Conservation (phyloP, 805 yeast species). For the Saccharomycopsis vini region DNA sequence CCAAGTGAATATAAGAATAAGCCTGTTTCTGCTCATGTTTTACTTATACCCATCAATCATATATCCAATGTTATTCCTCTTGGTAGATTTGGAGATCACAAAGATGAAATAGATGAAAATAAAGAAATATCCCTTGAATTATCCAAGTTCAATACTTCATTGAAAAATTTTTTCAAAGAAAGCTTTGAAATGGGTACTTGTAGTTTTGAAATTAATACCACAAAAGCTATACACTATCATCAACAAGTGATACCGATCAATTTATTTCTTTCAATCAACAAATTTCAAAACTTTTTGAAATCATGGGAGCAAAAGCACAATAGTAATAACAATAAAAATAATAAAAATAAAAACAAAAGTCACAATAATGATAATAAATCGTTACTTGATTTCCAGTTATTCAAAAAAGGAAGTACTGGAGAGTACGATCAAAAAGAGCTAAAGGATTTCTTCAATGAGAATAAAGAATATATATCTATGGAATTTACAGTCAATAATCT, state of each 20-base stretch:
- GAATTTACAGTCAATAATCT: conserved; percentile 7
- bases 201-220: conserved; percentile 61
- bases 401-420: conserved; percentile 14
- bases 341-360: conserved; percentile 28
- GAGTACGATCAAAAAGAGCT: conserved; percentile 20
- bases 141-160: conserved; percentile 25
- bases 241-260: conserved; percentile 64
- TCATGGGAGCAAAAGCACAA: conserved; percentile 26
- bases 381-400: conserved; percentile 1
- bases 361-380: conserved; percentile 34
- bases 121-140: conserved; percentile 21
- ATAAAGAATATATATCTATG: conserved; percentile 30
- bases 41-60: conserved; percentile 75
- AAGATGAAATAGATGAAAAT: conserved; percentile 18
- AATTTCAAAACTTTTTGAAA: conserved; percentile 39
- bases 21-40: conserved; percentile 70
- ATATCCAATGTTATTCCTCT: conserved; percentile 33
- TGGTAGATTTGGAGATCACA: background rate
- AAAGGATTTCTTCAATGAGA: conserved; percentile 23
- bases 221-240: conserved; percentile 63
- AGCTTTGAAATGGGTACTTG: conserved; percentile 42
- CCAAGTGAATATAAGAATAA: conserved; percentile 31
- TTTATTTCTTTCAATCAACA: conserved; percentile 33
- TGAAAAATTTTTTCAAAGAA: conserved; percentile 39
- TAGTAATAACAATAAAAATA: conserved; percentile 1